Conservation (phyloP, 345 rosid genomes). For the Lepidium africanum region DNA sequence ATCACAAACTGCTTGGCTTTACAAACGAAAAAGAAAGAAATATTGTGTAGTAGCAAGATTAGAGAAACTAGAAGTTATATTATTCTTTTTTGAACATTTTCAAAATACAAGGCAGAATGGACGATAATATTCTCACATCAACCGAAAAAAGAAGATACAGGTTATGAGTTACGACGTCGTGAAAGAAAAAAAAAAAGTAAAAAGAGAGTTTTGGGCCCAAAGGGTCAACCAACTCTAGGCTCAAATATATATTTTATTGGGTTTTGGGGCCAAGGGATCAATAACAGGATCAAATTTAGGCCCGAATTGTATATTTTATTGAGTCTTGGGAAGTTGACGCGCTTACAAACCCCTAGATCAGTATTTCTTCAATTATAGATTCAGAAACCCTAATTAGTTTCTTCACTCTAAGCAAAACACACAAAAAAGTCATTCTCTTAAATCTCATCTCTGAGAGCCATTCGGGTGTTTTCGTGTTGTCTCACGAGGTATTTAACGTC, state of each 20-base stretch:
- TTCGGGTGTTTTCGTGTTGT: background rate
- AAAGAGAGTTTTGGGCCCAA: background rate
- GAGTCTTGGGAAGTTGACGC: background rate
- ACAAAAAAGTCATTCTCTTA: background rate
- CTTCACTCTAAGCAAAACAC: background rate
- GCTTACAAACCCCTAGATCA: background rate
- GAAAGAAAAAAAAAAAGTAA: too few relatives aligned
- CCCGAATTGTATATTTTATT: background rate
- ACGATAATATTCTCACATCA: too few relatives aligned
- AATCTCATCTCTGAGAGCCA: background rate
- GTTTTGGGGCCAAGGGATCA: background rate
- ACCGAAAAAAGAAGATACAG: too few relatives aligned
- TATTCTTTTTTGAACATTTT: background rate
- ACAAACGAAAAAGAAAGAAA: background rate
- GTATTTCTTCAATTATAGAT: background rate
- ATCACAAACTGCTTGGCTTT: conserved; percentile 23
- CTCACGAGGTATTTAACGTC: conserved; percentile 1
- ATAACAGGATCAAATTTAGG: background rate
- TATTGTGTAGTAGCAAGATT: conserved; percentile 1
- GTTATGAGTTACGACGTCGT: too few relatives aligned
- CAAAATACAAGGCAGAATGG: background rate
- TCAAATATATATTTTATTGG: background rate
- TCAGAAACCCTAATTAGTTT: conserved; percentile 15
- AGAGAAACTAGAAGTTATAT: background rate
- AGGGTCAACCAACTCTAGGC: background rate